These are phyloP conservation scores for Tolypocladium album DNA, from an alignment of 2,329 filamentous ascomycete genomes.

Conservation along the genomic window DNA sequence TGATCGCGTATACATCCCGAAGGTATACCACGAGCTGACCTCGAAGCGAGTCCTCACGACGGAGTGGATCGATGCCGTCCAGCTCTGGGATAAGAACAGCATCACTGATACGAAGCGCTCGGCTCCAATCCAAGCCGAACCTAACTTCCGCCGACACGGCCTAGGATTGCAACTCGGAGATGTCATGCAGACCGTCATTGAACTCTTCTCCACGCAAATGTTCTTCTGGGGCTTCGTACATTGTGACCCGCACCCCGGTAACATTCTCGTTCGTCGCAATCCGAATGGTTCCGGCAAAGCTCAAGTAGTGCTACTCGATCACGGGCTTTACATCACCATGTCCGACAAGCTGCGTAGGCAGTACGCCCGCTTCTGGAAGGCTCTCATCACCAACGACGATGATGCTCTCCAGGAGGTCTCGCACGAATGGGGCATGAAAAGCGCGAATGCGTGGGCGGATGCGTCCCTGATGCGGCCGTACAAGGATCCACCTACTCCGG, in stretches of 20 bases:
- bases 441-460: conserved; percentile 54
- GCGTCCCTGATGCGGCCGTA: conserved; percentile 51
- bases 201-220: conserved; percentile 61
- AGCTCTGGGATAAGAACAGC: conserved; percentile 56
- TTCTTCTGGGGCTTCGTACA: conserved; percentile 60
- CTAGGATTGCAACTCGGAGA: conserved; percentile 50
- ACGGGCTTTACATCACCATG: conserved; percentile 60
- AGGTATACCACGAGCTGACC: conserved; percentile 46
- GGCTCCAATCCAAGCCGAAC: conserved; percentile 33
- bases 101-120: conserved; percentile 30
- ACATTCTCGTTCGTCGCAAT: conserved; percentile 56
- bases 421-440: conserved; percentile 50
- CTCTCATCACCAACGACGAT: conserved; percentile 56
- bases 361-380: conserved; percentile 48
- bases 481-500: conserved; percentile 34
- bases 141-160: conserved; percentile 20
- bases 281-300: conserved; percentile 21
- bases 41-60: conserved; percentile 58
- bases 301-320: conserved; percentile 59
- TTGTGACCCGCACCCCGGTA: conserved; percentile 56
- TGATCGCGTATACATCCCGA: conserved; percentile 54
- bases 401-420: conserved; percentile 45
- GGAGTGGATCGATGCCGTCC: conserved; percentile 60
- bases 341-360: conserved; percentile 50
- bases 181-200: conserved; percentile 59